A percentile compares a stretch with the other conserved stretches of the same genome.
These are phyloP conservation scores for Fusarium poae DNA, from an alignment of 2,329 filamentous ascomycete species.

Conservation along the genomic window DNA sequence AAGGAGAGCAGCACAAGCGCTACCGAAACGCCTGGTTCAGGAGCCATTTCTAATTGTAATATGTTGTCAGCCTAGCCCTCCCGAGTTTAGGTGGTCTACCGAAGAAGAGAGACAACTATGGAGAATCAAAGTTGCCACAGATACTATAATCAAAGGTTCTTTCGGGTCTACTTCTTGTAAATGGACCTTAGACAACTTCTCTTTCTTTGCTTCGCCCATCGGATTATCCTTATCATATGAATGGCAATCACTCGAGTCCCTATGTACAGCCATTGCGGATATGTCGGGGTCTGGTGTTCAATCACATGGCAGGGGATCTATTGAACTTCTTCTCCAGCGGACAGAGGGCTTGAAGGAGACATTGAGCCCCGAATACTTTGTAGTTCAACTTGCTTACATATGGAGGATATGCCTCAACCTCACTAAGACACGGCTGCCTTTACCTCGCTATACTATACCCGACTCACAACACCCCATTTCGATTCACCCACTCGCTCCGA, in stretches of 20 bases:
- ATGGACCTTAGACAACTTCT: neutral
- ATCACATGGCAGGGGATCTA: neutral
- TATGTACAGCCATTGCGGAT: neutral
- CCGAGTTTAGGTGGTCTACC: neutral
- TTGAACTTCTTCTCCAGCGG: neutral
- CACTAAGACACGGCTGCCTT: neutral
- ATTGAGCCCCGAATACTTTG: neutral
- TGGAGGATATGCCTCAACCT: neutral
- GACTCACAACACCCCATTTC: neutral
- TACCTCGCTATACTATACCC: too few species aligned
- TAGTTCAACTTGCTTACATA: neutral
- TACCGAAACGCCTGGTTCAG: too few species aligned
- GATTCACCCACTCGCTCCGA: neutral
- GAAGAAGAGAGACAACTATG: neutral
- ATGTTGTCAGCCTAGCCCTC: neutral
- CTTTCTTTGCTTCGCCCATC: neutral
- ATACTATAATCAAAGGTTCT: neutral
- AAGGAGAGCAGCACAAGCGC: neutral
- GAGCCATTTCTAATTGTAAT: neutral
- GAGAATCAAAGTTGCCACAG: neutral
- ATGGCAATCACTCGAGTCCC: neutral
- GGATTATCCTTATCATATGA: neutral
- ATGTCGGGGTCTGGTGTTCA: neutral
- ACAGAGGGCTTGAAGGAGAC: neutral
- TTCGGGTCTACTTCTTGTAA: neutral